Evolutionary conservation across 2,329 filamentous ascomycete species (phyloP).

Genomic region (Calonectria ilicicola): DNA sequence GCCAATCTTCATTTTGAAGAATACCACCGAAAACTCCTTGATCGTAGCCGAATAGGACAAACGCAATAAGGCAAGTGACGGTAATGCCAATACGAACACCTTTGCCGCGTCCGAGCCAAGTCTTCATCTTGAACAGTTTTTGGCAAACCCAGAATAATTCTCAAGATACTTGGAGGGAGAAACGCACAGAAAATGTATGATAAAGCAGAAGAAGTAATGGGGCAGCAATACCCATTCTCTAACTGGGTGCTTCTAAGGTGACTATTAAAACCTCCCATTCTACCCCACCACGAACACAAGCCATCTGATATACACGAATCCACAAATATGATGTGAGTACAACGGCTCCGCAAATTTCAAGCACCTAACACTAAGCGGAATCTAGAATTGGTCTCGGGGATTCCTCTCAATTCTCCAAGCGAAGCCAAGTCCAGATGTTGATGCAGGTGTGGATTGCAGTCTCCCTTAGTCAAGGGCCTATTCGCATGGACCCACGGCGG

Average conservation of each 20-base stretch:
- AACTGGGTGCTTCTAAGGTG: neutral
- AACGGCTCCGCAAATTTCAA: neutral
- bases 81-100: conserved; percentile 37
- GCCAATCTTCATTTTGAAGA: conserved; percentile 57
- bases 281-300: too few relatives aligned
- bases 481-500: conserved; percentile 9
- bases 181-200: too few relatives aligned
- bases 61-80: conserved; percentile 39
- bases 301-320: neutral
- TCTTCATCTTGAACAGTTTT: conserved; percentile 27
- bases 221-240: neutral
- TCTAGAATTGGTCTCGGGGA: neutral
- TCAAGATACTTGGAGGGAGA: neutral
- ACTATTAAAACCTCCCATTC: neutral
- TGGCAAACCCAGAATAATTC: neutral
- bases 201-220: too few relatives aligned
- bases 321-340: neutral
- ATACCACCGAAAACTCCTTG: conserved; percentile 63
- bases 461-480: neutral
- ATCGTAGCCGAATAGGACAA: conserved; percentile 56
- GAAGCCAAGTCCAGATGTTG: neutral
- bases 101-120: conserved; percentile 40
- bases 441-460: neutral
- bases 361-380: neutral
- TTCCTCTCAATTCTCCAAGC: neutral